Base-by-base conservation (phyloP, 495 filamentous ascomycete genomes). In the Annulohypoxylon maeteangense region DNA sequence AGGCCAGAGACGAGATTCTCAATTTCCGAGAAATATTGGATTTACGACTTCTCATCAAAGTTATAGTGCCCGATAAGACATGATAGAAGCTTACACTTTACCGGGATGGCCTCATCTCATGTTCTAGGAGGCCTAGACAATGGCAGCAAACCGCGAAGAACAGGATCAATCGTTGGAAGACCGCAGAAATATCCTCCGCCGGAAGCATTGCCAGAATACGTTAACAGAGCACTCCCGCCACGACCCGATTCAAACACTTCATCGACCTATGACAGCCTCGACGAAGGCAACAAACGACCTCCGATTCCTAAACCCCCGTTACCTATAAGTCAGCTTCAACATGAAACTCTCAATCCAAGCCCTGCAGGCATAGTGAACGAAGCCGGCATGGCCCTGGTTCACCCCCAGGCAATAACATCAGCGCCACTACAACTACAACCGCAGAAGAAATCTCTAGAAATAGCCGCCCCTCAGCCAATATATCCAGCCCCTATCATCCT, bases 181-280 rank as follows among this genome's bases (percentile, higher is more conserved):
- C 1, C 27, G 0, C 65, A 27, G n/a, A 48, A 62, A 14, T 73
- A 53, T 42, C 62, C 70, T 25, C 70, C 70, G 6, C 70, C 70
- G 42, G 18, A 20, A 11, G 70, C 56, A 1, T 22, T 73, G 32
- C 62, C 70, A 11, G 62, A 62, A 1, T 73, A 73, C 20, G 56
- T 73, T 8, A 68, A 73, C 29, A 62, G 59, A 31, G 70, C 70
- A 23, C 70, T 73, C 22, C 70, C 70, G 22, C 70, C 55, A 25
- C 64, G 51, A 14, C 57, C 70, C 0, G 32, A 20, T 36, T 65
- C 70, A 2, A 51, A 29, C 31, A 25, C 54, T 12, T 62, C 69
- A 16, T 67, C 65, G 22, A 8, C 42, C 12, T 57, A 56, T 32
- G 32, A 48, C 16, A 54, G 45, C n/a, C 18, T 32, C 4, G 32